Base-by-base conservation (phyloP, 257 asterid genomes). In the Solanum neorickii region DNA sequence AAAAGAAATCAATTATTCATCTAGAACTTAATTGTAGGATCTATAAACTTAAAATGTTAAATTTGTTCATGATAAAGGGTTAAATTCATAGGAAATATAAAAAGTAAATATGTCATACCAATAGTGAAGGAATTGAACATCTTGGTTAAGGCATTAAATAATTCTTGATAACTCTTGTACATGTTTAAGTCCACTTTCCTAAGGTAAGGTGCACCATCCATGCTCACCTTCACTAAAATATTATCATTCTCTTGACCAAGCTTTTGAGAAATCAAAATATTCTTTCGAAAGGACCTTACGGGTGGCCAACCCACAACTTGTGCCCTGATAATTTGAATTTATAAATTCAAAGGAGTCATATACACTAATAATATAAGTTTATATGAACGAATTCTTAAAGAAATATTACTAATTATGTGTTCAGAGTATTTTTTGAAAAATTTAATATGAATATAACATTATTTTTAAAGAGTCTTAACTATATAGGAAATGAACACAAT, bases 301-400 rank as follows among this genome's bases (percentile, higher is more conserved):
- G 92, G 92, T 49, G 92, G 92, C 92, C 92, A 90, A 59, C 92
- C 92, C 73, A 90, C 92, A 44, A 87, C 88, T 76, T 89, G 92
- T 49, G 92, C 65, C 90, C 92, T 90, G 87, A 75, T 72, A 7
- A 39, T 37, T 74, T 37, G 18, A 3, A 74, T 44, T 44, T 44
- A 11, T 77, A 12, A 12, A 33, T 41, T 62, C 27, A 10, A 62
- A n/a, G 1, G 70, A 62, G 31, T 62, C n/a, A 62, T 23, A 23
- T 10, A 23, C 3, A 62, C 3, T 62, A 31, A 62, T 23, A 10
- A 0, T n/a, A 62, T 5, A 62, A n/a, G 2, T 10, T 23, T 3
- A 1, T 23, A n/a, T 62, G 31, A n/a, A 62, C 7, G 15, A 62
- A 5, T 62, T 10, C 5, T 23, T 4, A 5, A 10, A 2, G 1